These are phyloP conservation scores for Penstemon barbatus DNA, from an alignment of 257 asterid species.

Conservation along the genomic window DNA sequence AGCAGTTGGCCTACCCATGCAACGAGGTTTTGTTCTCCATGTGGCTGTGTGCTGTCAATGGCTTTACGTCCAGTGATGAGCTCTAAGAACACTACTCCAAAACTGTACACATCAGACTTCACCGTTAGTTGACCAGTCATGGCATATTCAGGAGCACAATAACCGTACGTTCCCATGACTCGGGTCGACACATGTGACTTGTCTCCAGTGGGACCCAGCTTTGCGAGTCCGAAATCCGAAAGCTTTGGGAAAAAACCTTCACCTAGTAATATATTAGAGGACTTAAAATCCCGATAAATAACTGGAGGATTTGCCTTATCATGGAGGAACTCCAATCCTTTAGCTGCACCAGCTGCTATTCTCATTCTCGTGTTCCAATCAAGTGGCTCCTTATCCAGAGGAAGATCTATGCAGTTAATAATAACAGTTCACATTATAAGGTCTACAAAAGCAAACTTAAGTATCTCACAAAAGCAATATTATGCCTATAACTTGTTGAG, in stretches of 20 bases:
- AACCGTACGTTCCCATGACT: conserved; percentile 99
- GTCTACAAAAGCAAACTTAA: no score
- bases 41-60: conserved; percentile 77
- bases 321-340: conserved; percentile 94
- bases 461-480: no score
- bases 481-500: no score
- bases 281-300: conserved; percentile 92
- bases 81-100: conserved; percentile 93
- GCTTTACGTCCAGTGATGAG: conserved; percentile 99
- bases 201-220: conserved; percentile 99
- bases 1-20: conserved; percentile 64
- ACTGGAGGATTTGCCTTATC: conserved; percentile 99
- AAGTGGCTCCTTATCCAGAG: conserved; percentile 79
- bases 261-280: conserved; percentile 91
- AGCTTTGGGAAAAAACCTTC: conserved; percentile 83
- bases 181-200: conserved; percentile 96
- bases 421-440: no score
- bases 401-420: conserved; percentile 60
- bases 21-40: conserved; percentile 93
- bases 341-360: conserved; percentile 99
- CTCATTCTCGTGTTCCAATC: conserved; percentile 99
- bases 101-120: conserved; percentile 96
- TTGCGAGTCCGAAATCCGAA: conserved; percentile 97
- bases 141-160: conserved; percentile 99
- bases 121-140: conserved; percentile 98